Base-by-base conservation (phyloP, 495 filamentous ascomycete genomes). In the Penicillium antarcticum region DNA sequence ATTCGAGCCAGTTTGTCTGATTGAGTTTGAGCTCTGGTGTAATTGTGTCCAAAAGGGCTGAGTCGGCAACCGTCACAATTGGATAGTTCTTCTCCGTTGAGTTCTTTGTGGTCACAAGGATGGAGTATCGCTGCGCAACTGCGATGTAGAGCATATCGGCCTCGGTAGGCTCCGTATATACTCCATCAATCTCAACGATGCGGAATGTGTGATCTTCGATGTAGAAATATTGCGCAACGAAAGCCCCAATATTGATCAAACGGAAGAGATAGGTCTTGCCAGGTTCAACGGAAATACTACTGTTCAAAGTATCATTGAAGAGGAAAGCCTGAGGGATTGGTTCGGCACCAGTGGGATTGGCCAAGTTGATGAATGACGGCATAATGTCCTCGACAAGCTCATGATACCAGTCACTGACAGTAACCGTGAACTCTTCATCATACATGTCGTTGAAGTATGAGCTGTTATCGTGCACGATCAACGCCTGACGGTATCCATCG, bases 201-300 rank as follows among this genome's bases (percentile, higher is more conserved):
- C 58, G 72, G 42, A 86, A 76, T 44, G 75, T 81, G 55, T 91
- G 87, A 5, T 80, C 83, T 49, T 90, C 85, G 61, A 92, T 83
- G 77, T 85, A 88, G 68, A 92, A 83, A 78, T 87, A 88, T 56
- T 91, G 68, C 61, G 87, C 80, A 48, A 85, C 79, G 62, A 89
- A 89, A 12, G 85, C 86, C 3, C 80, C 85, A 37, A 88, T 84
- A 62, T 94, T 94, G 63, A 89, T 68, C 48, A 92, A 73, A 12
- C 85, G 84, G 62, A 96, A 77, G 11, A 92, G 72, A 51, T 96
- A 96, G 0, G 89, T 95, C 62, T 86, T 92, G 10, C 83, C 84
- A 0, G 90, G 80, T 47, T 83, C 57, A 1, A 92, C 79, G 2
- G 75, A 52, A 17, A 91, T 61, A n/a, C 72, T 78, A 3, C 75